Evolutionary conservation across 441 rosid genomes (phyloP).

Genomic region (Adansonia grandidieri): DNA sequence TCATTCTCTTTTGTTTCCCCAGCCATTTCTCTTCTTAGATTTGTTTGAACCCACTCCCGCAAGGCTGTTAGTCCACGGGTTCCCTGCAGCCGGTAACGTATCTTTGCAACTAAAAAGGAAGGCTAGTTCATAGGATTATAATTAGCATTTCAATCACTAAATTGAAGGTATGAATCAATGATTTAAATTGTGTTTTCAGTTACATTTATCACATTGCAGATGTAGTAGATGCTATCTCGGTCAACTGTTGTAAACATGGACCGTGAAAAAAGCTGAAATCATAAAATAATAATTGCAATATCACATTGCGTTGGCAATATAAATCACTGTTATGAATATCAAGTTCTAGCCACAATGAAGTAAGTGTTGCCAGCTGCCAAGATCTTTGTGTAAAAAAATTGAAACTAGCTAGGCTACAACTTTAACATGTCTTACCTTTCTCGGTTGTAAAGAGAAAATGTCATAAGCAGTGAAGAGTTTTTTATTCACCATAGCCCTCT

Average conservation of each 20-base stretch:
- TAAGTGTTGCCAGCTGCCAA: no score
- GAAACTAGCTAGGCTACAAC: no score
- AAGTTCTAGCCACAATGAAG: no score
- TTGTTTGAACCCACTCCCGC: neutral
- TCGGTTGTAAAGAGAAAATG: conserved; percentile 33
- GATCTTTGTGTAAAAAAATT: no score
- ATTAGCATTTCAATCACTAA: neutral
- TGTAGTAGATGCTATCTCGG: no score
- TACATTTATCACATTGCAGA: no score
- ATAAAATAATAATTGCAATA: no score
- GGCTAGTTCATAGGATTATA: neutral
- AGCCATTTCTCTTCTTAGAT: neutral
- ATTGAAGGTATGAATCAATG: neutral
- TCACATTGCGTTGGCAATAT: no score
- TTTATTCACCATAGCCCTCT: conserved; percentile 37
- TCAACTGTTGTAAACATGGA: no score
- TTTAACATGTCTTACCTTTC: conserved; percentile 27
- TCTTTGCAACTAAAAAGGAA: neutral
- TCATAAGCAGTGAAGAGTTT: conserved; percentile 34
- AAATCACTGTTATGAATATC: no score
- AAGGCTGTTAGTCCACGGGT: neutral
- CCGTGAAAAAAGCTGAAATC: no score
- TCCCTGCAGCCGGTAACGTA: neutral
- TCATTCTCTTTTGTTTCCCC: neutral
- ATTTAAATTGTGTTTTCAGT: no score